These are phyloP conservation scores for Rhodotorula sp. DNA, from an alignment of 1,284 basidiomycete species.

Conservation along the genomic window DNA sequence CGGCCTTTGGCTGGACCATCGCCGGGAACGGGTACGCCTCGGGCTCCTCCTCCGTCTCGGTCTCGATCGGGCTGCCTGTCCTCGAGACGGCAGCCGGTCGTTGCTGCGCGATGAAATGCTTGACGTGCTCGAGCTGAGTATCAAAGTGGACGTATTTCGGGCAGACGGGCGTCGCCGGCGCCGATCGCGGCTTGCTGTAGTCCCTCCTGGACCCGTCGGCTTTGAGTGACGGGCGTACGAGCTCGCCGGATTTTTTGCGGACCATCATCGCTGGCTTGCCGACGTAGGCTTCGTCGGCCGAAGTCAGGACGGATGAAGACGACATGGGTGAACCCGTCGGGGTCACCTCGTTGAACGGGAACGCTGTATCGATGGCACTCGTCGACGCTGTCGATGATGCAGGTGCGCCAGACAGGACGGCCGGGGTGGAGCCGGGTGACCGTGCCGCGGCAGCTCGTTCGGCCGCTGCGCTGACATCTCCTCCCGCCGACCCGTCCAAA, in stretches of 20 bases:
- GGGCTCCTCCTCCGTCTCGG: constrained; percentile 63
- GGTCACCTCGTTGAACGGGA: constrained; percentile 14
- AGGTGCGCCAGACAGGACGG: neutral
- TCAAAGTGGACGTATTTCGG: constrained; percentile 92
- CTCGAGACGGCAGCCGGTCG: constrained; percentile 89
- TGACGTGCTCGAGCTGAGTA: constrained; percentile 83
- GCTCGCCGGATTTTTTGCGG: constrained; percentile 89
- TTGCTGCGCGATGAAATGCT: constrained; percentile 89
- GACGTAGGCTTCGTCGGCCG: constrained; percentile 13
- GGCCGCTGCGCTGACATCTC: neutral
- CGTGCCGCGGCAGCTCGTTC: constrained; percentile 4
- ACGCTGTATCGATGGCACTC: neutral
- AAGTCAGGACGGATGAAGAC: constrained; percentile 10
- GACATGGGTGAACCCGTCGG: constrained; percentile 11
- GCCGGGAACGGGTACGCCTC: constrained; percentile 60
- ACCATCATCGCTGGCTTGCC: constrained; percentile 52
- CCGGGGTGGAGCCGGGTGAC: constrained; percentile 7
- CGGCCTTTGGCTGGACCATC: constrained; percentile 52
- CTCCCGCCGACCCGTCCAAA: neutral
- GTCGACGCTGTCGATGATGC: neutral
- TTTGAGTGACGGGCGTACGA: constrained; percentile 88
- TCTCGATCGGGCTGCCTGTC: constrained; percentile 80
- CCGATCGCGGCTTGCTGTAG: constrained; percentile 54
- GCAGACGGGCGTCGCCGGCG: constrained; percentile 66
- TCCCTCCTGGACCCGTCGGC: constrained; percentile 51